A percentile compares a stretch with the other conserved stretches of the same genome.
Evolutionary conservation across 1,284 basidiomycete genomes (phyloP).

Genomic region (Grifola frondosa): DNA sequence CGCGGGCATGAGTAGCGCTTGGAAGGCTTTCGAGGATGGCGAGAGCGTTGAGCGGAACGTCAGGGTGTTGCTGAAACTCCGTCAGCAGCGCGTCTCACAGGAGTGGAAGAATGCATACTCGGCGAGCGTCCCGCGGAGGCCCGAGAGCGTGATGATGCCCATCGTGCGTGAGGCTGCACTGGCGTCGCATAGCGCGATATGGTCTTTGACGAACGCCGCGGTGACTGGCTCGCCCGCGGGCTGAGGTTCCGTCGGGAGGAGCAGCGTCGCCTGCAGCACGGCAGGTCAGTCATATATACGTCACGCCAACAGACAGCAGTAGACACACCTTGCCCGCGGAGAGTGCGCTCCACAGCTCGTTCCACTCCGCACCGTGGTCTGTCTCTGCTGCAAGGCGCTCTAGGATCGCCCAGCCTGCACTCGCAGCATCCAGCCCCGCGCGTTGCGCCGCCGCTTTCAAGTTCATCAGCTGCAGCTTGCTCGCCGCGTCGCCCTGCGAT

Average conservation of each 20-base stretch:
- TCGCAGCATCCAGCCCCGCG: constrained; percentile 68
- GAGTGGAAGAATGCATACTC: constrained; percentile 41
- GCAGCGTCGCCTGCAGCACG: constrained; percentile 64
- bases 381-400: constrained; percentile 73
- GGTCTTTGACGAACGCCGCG: constrained; percentile 76
- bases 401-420: constrained; percentile 81
- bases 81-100: constrained; percentile 9
- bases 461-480: constrained; percentile 74
- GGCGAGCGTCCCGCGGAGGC: constrained; percentile 67
- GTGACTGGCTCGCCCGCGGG: constrained; percentile 56
- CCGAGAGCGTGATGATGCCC: constrained; percentile 72
- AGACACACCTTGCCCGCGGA: constrained; percentile 64
- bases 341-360: constrained; percentile 68
- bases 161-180: constrained; percentile 44
- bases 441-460: constrained; percentile 79
- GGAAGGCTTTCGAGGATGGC: constrained; percentile 58
- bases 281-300: constrained; percentile 1
- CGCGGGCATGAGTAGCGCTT: constrained; percentile 53
- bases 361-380: constrained; percentile 67
- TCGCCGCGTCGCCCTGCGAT: constrained; percentile 54
- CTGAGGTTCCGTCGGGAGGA: constrained; percentile 68
- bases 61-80: constrained; percentile 48
- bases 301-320: not conserved
- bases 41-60: constrained; percentile 68
- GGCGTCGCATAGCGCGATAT: constrained; percentile 64